A percentile compares a stretch with the other conserved stretches of the same genome.
Evolutionary conservation across 345 rosid species (phyloP).

Genomic region (Sonneratia alba): DNA sequence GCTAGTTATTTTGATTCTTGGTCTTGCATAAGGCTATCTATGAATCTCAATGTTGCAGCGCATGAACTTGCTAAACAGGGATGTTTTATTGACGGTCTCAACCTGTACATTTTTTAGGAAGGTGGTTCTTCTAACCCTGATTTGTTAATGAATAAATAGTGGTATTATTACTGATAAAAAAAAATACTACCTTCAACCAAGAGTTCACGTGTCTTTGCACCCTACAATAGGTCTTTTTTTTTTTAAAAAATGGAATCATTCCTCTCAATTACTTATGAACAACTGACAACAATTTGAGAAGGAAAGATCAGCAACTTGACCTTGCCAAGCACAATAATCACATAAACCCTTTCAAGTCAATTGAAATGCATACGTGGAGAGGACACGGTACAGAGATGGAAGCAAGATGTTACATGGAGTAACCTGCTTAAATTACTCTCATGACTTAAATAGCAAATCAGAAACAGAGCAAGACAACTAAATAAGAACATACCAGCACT

Average conservation of each 20-base stretch:
- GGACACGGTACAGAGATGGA: not conserved
- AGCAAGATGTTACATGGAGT: not conserved
- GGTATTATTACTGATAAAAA: too few species aligned
- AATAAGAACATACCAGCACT: constrained; percentile 63
- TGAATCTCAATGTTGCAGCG: too few species aligned
- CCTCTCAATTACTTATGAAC: not conserved
- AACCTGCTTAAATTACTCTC: not conserved
- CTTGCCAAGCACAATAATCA: too few species aligned
- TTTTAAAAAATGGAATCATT: not conserved
- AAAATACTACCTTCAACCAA: not conserved
- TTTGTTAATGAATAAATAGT: too few species aligned
- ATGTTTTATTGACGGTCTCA: too few species aligned
- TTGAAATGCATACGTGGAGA: not conserved
- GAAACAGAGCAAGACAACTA: not conserved
- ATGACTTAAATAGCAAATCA: not conserved
- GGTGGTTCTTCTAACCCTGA: too few species aligned
- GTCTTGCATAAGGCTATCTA: too few species aligned
- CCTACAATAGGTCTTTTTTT: not conserved
- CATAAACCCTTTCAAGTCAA: not conserved
- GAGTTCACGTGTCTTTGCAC: not conserved
- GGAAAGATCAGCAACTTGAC: too few species aligned
- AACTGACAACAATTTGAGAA: not conserved
- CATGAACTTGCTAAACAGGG: too few species aligned
- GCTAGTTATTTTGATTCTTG: too few species aligned
- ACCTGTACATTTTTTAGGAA: too few species aligned